phyloP scores from a whole-genome alignment of 805 yeast species.

The Saccharomycopsis vini region DNA sequence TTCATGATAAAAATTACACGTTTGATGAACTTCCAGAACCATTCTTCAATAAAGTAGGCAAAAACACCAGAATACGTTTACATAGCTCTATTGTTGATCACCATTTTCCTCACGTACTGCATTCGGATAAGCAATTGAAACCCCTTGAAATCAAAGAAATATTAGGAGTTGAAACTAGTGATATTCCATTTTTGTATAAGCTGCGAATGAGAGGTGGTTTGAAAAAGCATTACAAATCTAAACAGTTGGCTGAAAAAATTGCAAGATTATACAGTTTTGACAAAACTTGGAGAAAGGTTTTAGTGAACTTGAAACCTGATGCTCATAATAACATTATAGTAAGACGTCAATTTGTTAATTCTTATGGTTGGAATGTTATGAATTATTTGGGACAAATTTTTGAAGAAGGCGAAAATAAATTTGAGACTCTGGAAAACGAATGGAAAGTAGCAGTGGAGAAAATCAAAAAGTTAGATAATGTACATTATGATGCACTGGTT shows the following conservation, averaged over 20 bases:
- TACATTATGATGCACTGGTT: not conserved
- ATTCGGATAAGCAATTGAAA: not conserved
- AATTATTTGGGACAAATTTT: conserved; percentile 8
- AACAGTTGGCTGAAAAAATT: conserved; percentile 59
- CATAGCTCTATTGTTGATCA: too few relatives aligned
- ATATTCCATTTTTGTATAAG: conserved; percentile 17
- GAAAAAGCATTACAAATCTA: conserved; percentile 24
- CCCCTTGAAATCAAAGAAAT: not conserved
- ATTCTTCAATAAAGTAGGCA: conserved; percentile 25
- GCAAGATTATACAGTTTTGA: conserved; percentile 84
- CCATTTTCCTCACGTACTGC: not conserved
- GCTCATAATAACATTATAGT: conserved; percentile 73
- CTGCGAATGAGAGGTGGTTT: conserved; percentile 6
- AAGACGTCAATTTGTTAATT: conserved; percentile 64
- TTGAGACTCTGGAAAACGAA: too few relatives aligned
- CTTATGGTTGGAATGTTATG: conserved; percentile 77
- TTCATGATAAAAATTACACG: conserved; percentile 73
- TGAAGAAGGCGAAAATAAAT: not conserved
- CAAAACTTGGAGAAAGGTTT: conserved; percentile 55
- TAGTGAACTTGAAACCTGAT: conserved; percentile 61
- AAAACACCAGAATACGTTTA: too few relatives aligned
- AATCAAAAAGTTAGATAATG: not conserved
- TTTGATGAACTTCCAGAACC: conserved; percentile 59
- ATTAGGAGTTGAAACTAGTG: conserved; percentile 1
- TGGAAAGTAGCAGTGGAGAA: not conserved